Evolutionary conservation across 768 basidiomycete genomes (phyloP).

Genomic region (Termitomyces titanicus): DNA sequence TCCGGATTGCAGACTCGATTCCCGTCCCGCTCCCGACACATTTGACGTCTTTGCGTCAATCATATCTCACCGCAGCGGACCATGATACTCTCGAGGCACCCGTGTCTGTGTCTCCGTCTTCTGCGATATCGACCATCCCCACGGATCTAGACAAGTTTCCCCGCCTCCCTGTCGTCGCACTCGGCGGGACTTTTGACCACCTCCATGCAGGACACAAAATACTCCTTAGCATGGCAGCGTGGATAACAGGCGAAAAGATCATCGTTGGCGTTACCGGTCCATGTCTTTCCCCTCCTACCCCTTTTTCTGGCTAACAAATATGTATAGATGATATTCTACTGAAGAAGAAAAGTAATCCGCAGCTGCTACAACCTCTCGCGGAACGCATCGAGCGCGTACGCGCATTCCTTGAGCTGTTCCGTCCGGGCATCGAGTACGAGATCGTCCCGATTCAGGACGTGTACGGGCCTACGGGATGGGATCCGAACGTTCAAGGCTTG

Average conservation of each 20-base stretch:
- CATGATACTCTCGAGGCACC: constrained; percentile 8
- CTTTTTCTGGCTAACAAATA: constrained; percentile 1
- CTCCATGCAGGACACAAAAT: constrained; percentile 98
- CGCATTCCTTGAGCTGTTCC: constrained; percentile 70
- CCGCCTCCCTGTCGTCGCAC: constrained; percentile 64
- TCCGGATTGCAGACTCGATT: constrained; percentile 31
- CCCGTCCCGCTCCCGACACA: constrained; percentile 38
- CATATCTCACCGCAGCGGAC: constrained; percentile 30
- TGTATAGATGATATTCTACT: constrained; percentile 66
- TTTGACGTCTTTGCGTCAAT: constrained; percentile 34
- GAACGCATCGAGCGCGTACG: constrained; percentile 55
- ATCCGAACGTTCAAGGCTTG: constrained; percentile 85
- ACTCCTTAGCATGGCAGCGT: constrained; percentile 87
- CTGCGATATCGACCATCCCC: neutral
- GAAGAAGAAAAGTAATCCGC: constrained; percentile 63
- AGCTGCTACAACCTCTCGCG: constrained; percentile 61
- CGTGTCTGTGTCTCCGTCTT: neutral
- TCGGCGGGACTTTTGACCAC: constrained; percentile 98
- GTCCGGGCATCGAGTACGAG: constrained; percentile 60
- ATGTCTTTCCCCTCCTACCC: constrained; percentile 14
- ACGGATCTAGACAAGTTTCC: constrained; percentile 16
- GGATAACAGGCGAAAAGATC: constrained; percentile 73
- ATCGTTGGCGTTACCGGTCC: constrained; percentile 88
- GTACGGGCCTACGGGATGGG: constrained; percentile 87
- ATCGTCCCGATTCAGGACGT: constrained; percentile 79